Percentiles rank a stretch among this genome's conserved stretches.
Evolutionary conservation across 352 stramenopile genomes (phyloP).

Genomic region (Aphanomyces cochlioides): DNA sequence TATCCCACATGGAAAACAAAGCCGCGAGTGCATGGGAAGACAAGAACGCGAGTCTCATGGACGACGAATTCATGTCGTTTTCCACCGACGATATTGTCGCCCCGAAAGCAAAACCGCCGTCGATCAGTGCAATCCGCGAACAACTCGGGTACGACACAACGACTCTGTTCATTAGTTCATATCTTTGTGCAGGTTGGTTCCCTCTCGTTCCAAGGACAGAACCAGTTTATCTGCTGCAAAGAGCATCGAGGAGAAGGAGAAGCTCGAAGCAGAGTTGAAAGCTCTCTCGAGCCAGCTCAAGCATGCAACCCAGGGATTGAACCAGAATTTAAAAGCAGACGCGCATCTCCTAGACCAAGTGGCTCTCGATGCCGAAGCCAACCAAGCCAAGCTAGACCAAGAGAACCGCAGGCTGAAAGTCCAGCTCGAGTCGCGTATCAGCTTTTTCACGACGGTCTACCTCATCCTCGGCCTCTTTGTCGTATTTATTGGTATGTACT

Average conservation of each 20-base stretch:
- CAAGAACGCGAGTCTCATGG: conserved; percentile 25
- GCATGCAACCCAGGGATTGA: conserved; percentile 8
- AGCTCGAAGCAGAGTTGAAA: conserved; percentile 20
- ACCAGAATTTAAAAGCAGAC: conserved; percentile 26
- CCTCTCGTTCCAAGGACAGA: not conserved
- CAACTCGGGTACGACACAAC: conserved; percentile 9
- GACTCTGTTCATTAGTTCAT: not conserved
- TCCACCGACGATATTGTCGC: not conserved
- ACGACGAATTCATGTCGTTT: conserved; percentile 20
- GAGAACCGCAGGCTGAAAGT: conserved; percentile 14
- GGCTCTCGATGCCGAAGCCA: conserved; percentile 10
- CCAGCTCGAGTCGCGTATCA: conserved; percentile 9
- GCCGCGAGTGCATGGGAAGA: conserved; percentile 18
- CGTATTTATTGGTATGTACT: conserved; percentile 30
- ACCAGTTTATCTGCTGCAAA: conserved; percentile 13
- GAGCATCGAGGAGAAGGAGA: conserved; percentile 26
- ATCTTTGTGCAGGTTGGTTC: not conserved
- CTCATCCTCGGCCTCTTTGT: conserved; percentile 18
- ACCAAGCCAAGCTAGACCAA: conserved; percentile 22
- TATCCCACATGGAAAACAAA: conserved; percentile 25
- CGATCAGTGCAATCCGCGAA: conserved; percentile 17
- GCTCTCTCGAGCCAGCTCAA: conserved; percentile 15
- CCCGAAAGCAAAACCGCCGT: not conserved
- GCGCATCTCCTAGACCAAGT: conserved; percentile 20
- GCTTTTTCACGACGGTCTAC: conserved; percentile 12